phyloP scores from a whole-genome alignment of 2,329 filamentous ascomycete species.

The Aquanectria penicillioides region DNA sequence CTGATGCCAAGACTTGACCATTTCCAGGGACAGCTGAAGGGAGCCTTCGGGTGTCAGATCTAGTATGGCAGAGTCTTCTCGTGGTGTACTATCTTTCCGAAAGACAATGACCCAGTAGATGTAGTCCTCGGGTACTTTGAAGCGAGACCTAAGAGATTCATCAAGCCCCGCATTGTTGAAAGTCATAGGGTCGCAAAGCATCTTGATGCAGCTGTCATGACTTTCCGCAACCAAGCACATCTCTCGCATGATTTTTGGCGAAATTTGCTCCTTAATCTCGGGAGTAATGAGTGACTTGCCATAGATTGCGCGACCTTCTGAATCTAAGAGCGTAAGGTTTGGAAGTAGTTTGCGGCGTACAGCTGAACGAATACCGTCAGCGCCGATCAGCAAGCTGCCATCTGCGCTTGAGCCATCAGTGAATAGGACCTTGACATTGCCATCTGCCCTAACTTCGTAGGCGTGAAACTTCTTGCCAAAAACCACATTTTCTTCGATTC shows the following conservation, averaged over 20 bases:
- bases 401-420: slow-evolving; percentile 21
- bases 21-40: background rate
- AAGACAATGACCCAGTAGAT: slow-evolving; percentile 19
- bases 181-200: slow-evolving; percentile 12
- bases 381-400: slow-evolving; percentile 25
- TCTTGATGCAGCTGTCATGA: background rate
- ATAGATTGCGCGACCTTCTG: slow-evolving; percentile 24
- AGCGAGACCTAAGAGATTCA: background rate
- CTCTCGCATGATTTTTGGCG: background rate
- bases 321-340: slow-evolving; percentile 13
- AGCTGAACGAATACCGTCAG: slow-evolving; percentile 27
- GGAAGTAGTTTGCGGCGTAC: slow-evolving; percentile 28
- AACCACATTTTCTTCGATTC: slow-evolving; percentile 24
- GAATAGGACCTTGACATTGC: slow-evolving; percentile 24
- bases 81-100: background rate
- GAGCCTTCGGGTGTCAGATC: background rate
- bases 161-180: background rate
- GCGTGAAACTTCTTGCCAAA: slow-evolving; percentile 25
- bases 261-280: slow-evolving; percentile 15
- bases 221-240: slow-evolving; percentile 6
- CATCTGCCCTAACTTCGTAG: slow-evolving; percentile 20
- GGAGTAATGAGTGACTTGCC: slow-evolving; percentile 24
- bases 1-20: background rate
- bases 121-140: slow-evolving; percentile 12
- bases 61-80: slow-evolving; percentile 1